Base-by-base conservation (phyloP, 768 basidiomycete genomes). In the Albatrellus ellisii region DNA sequence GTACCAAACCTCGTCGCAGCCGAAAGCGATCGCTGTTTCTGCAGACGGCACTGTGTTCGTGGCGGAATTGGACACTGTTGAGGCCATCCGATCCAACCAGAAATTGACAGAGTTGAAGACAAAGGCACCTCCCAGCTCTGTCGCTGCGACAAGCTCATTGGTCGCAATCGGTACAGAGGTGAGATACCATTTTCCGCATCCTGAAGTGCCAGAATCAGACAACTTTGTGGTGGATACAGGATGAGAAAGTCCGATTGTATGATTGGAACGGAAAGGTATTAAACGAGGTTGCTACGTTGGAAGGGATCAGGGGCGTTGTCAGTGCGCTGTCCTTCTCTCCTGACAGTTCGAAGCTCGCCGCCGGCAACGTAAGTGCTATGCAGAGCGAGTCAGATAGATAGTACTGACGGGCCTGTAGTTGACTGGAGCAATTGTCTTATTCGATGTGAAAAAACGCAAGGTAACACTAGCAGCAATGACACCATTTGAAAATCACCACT, bases 111-210 rank as follows among this genome's bases (percentile, higher is more conserved):
- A 74, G 35, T 61, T 76, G 20, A 63, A 64, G 47, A 62, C 77
- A 2, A 63, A 67, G 36, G 81, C 61, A 47, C 55, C 55, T 6
- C 74, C 83, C 1, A 72, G 68, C 46, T 64, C 74, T 3, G 60
- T 86, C n/a, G 73, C 75, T 18, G 70, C 72, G 0, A 57, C 54
- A 5, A 68, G 69, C 3, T 54, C 54, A 15, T 47, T 71, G 4
- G 68, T 92, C 15, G 85, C 80, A 11, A 66, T 89, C 21, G 87
- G 87, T 28, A 75, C 76, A 24, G 79, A 85, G 64, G 88, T 82
- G 46, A 31, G 76, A n/a, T n/a, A n/a, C 56, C 9, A 26, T 18
- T 17, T 14, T 4, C 12, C 26, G 36, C 17, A 26, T 36, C 21
- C 35, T 26, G n/a, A 8, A 28, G 40, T 26, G 15, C 24, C 18